Conservation (phyloP, 148 eudicot genomes). For the Cornus suecica region DNA sequence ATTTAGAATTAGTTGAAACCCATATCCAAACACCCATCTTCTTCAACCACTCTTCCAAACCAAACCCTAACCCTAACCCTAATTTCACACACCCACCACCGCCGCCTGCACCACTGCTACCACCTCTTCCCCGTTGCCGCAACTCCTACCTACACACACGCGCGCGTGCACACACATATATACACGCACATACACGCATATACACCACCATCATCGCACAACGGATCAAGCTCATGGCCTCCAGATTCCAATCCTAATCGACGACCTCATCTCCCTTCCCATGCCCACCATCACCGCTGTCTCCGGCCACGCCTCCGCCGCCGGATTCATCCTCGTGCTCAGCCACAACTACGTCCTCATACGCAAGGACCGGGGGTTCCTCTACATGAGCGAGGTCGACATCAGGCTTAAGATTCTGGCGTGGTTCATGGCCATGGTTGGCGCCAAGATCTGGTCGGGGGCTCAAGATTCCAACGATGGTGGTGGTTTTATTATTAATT, state of each 20-base stretch:
- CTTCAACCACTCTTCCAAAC: too few species aligned
- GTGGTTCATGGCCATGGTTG: conserved; percentile 26
- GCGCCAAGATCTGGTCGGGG: conserved; percentile 28
- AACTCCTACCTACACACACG: too few species aligned
- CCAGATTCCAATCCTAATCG: conserved; percentile 35
- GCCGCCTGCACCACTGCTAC: too few species aligned
- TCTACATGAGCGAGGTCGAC: conserved; percentile 62
- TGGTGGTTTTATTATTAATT: too few species aligned
- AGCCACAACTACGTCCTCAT: conserved; percentile 48
- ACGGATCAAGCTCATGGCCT: conserved; percentile 26
- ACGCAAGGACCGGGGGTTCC: conserved; percentile 43
- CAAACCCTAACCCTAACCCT: too few species aligned
- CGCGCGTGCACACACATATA: too few species aligned
- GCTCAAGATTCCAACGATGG: too few species aligned
- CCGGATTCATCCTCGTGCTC: conserved; percentile 41
- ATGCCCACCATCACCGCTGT: conserved; percentile 66
- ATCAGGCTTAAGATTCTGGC: conserved; percentile 30
- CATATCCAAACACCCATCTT: too few species aligned
- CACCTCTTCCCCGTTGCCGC: too few species aligned
- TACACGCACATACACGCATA: too few species aligned
- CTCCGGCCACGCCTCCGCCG: conserved; percentile 60
- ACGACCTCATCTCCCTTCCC: conserved; percentile 44
- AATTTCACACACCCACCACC: too few species aligned
- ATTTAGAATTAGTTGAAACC: too few species aligned
- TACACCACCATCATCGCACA: not conserved